These are phyloP conservation scores for Solanum hybrid DNA, from an alignment of 305 asterid genomes.

Conservation along the genomic window DNA sequence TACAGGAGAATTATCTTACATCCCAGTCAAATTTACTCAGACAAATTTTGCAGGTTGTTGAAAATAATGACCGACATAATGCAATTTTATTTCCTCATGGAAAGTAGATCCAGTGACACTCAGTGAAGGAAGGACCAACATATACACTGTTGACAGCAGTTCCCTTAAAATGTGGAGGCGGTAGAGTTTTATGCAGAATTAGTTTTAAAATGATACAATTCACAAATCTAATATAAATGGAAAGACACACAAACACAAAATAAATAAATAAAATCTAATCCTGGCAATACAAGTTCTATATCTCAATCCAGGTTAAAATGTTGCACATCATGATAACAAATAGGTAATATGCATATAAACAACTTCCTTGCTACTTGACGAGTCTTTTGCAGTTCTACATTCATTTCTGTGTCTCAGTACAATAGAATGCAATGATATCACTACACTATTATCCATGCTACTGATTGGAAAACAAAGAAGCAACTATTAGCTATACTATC, in stretches of 20 bases:
- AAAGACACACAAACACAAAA: neutral
- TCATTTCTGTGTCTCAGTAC: neutral
- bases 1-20: neutral
- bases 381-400: neutral
- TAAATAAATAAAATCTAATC: neutral
- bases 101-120: neutral
- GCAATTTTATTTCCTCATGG: neutral
- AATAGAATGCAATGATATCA: neutral
- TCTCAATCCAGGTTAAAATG: neutral
- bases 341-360: neutral
- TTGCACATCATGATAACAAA: neutral
- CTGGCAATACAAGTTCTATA: neutral
- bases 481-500: neutral
- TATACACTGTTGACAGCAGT: neutral
- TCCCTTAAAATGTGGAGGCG: neutral
- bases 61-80: neutral
- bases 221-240: neutral
- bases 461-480: neutral
- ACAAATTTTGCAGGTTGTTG: neutral
- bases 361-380: neutral
- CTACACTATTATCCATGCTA: neutral
- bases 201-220: neutral
- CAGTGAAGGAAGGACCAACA: neutral
- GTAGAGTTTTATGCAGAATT: neutral
- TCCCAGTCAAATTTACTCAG: neutral